Conservation (phyloP, 2,329 filamentous ascomycete genomes). For the Trichophyton simii region DNA sequence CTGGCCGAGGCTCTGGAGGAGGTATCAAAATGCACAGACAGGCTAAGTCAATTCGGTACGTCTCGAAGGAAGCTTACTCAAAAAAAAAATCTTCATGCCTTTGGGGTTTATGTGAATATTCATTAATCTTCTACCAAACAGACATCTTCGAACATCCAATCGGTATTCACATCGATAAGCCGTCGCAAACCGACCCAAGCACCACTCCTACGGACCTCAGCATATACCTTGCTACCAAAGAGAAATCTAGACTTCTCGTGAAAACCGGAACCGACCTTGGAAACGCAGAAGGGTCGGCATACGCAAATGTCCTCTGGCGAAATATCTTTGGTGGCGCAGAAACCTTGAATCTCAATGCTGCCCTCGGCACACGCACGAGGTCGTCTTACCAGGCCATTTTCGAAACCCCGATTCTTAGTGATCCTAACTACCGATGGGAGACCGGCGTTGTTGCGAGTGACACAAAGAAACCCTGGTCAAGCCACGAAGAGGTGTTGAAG, state of each 20-base stretch:
- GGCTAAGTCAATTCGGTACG: constrained; percentile 68
- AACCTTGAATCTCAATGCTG: constrained; percentile 73
- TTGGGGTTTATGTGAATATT: neutral
- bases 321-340: constrained; percentile 95
- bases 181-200: constrained; percentile 54
- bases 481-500: constrained; percentile 78
- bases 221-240: constrained; percentile 62
- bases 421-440: constrained; percentile 68
- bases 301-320: constrained; percentile 71
- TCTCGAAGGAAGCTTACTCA: neutral
- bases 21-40: constrained; percentile 57
- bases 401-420: constrained; percentile 67
- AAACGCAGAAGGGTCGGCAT: constrained; percentile 86
- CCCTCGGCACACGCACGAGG: constrained; percentile 75
- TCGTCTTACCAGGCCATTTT: constrained; percentile 84
- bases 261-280: constrained; percentile 93
- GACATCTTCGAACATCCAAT: constrained; percentile 81
- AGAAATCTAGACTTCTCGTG: constrained; percentile 71
- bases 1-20: constrained; percentile 65
- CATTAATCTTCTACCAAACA: constrained; percentile 23
- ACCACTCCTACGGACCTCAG: constrained; percentile 67
- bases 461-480: constrained; percentile 83
- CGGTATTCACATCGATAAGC: constrained; percentile 67
- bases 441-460: constrained; percentile 71
- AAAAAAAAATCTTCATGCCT: neutral